phyloP scores from a whole-genome alignment of 2,329 filamentous ascomycete species.

The Pseudogymnoascus sp. region DNA sequence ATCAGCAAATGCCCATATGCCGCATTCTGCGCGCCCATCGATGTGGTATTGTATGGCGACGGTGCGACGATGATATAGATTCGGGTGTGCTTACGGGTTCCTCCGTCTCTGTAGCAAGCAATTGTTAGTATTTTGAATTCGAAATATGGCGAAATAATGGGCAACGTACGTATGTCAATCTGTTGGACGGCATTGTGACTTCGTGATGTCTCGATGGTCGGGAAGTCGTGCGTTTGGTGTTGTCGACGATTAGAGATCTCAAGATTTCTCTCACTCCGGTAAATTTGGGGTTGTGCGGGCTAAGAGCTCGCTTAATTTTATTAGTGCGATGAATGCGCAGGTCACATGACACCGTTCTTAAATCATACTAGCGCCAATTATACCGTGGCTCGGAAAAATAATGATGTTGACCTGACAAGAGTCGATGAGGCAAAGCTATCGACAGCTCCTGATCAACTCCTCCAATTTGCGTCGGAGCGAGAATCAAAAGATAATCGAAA shows the following conservation, averaged over 20 bases:
- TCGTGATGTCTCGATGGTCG: constrained; percentile 28
- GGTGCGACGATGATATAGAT: neutral
- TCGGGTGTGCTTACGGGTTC: constrained; percentile 59
- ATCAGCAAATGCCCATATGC: constrained; percentile 9
- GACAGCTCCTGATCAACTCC: constrained; percentile 7
- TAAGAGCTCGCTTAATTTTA: constrained; percentile 18
- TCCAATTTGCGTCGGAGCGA: constrained; percentile 4
- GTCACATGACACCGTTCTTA: neutral
- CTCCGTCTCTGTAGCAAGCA: constrained; percentile 47
- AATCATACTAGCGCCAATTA: neutral
- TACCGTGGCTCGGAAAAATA: constrained; percentile 10
- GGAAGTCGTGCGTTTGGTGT: constrained; percentile 32
- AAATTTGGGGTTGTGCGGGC: constrained; percentile 33
- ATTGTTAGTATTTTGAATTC: constrained; percentile 9
- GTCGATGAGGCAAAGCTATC: constrained; percentile 6
- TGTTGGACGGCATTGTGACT: constrained; percentile 44
- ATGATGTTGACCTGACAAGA: constrained; percentile 9
- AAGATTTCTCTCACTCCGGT: constrained; percentile 15
- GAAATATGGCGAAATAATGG: neutral
- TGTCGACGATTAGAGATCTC: constrained; percentile 22
- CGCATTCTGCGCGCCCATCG: neutral
- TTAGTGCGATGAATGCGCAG: constrained; percentile 1
- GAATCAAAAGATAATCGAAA: constrained; percentile 9
- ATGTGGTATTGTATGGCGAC: neutral
- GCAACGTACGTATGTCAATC: constrained; percentile 32